Conservation (phyloP, 192 early-diverging fungal genomes). For the Powellomyces hirtus region DNA sequence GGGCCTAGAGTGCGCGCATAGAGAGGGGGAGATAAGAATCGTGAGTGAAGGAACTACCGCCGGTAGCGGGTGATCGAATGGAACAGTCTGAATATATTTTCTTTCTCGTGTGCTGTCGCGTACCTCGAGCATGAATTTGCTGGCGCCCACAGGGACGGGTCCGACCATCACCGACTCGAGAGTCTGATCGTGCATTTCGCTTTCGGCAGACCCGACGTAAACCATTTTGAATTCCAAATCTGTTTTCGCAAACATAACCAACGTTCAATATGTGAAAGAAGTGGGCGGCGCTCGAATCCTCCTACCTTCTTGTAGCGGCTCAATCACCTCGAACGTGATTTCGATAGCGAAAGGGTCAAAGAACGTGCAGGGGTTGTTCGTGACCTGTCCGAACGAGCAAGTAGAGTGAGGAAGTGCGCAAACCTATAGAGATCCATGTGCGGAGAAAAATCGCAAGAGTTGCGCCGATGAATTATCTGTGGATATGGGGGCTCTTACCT, state of each 20-base stretch:
- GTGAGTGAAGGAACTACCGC: too few relatives aligned
- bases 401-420: too few relatives aligned
- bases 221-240: slow-evolving; percentile 96
- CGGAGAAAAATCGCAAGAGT: background rate
- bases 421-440: too few relatives aligned
- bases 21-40: background rate
- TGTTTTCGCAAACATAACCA: too few relatives aligned
- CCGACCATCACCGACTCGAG: slow-evolving; percentile 95
- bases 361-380: slow-evolving; percentile 84
- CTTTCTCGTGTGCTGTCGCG: background rate
- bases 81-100: too few relatives aligned
- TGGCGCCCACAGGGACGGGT: slow-evolving; percentile 91
- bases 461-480: background rate
- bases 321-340: slow-evolving; percentile 96
- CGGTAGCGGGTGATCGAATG: too few relatives aligned
- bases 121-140: slow-evolving; percentile 92
- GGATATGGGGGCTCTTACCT: slow-evolving; percentile 4
- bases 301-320: slow-evolving; percentile 81
- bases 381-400: slow-evolving; percentile 48
- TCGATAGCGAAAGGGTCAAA: slow-evolving; percentile 84
- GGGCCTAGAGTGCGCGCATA: slow-evolving; percentile 31
- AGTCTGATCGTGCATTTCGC: slow-evolving; percentile 82
- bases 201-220: slow-evolving; percentile 89
- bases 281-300: too few relatives aligned
- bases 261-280: too few relatives aligned